Evolutionary conservation across 1,139 yeast genomes (phyloP).

Genomic region (Pichia terricola): DNA sequence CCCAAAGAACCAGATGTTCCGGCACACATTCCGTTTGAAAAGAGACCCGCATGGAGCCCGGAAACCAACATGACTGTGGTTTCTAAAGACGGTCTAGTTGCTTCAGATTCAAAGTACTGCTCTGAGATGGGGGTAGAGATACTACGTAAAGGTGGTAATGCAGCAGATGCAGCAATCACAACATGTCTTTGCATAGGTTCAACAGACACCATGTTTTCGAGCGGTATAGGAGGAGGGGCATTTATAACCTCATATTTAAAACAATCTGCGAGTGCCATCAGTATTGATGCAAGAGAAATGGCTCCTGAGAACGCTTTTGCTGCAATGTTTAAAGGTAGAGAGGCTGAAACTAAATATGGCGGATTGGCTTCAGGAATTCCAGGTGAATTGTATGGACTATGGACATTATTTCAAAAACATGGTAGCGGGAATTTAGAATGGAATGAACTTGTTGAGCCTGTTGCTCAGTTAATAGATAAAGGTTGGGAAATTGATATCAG

Average conservation of each 20-base stretch:
- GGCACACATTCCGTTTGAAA: conserved; percentile 22
- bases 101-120: conserved; percentile 66
- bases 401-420: conserved; percentile 46
- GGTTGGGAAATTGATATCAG: conserved; percentile 59
- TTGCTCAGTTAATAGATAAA: conserved; percentile 49
- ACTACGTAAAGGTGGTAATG: conserved; percentile 53
- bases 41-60: conserved; percentile 32
- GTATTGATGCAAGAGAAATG: conserved; percentile 80
- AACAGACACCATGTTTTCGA: conserved; percentile 61
- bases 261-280: conserved; percentile 34
- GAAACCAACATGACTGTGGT: conserved; percentile 26
- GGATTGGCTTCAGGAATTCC: conserved; percentile 84
- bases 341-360: conserved; percentile 52
- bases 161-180: conserved; percentile 90
- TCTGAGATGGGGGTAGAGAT: conserved; percentile 60
- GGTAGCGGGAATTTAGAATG: conserved; percentile 68
- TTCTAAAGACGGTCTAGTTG: conserved; percentile 55
- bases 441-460: conserved; percentile 70
- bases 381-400: conserved; percentile 79
- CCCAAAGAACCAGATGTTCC: conserved; percentile 18
- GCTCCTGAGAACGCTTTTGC: conserved; percentile 61
- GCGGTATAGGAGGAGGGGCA: conserved; percentile 94
- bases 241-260: conserved; percentile 48
- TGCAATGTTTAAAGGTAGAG: conserved; percentile 51
- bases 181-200: conserved; percentile 85